phyloP scores from a whole-genome alignment of 2,329 filamentous ascomycete genomes.

The Annulohypoxylon truncatum region DNA sequence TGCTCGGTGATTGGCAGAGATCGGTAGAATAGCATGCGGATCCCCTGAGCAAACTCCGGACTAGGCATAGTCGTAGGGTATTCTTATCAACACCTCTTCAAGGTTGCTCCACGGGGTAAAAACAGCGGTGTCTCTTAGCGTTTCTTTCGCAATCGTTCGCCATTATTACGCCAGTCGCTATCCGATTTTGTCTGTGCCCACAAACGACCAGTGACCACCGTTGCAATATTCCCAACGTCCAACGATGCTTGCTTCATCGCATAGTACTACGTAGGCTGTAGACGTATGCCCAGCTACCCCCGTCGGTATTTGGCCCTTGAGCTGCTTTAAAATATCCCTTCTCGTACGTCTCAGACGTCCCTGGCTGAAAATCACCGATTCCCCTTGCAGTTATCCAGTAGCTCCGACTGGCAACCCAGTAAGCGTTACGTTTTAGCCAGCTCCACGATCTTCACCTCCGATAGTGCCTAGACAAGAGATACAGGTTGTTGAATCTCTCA shows the following conservation, averaged over 20 bases:
- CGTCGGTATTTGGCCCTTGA: constrained; percentile 14
- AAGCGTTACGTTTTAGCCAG: constrained; percentile 38
- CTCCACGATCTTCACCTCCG: constrained; percentile 40
- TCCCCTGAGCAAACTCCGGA: constrained; percentile 5
- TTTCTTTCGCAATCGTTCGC: constrained; percentile 41
- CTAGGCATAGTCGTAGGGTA: constrained; percentile 32
- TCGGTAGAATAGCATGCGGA: background rate
- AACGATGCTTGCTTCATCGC: constrained; percentile 3
- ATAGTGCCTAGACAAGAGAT: constrained; percentile 26
- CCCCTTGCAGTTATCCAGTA: constrained; percentile 8
- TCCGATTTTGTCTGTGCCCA: constrained; percentile 31
- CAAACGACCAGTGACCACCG: constrained; percentile 8
- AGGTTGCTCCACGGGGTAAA: constrained; percentile 34
- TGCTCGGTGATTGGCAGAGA: constrained; percentile 13
- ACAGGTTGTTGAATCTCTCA: constrained; percentile 16
- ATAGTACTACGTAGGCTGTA: background rate
- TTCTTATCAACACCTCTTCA: constrained; percentile 31
- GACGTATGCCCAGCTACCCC: constrained; percentile 1
- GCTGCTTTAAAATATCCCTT: constrained; percentile 9
- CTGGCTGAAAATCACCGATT: constrained; percentile 17
- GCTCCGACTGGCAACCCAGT: constrained; percentile 24
- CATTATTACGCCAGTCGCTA: constrained; percentile 42
- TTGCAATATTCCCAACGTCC: background rate
- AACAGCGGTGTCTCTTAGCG: constrained; percentile 38
- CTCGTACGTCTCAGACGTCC: background rate